Percentiles rank a stretch among this genome's conserved stretches.
Evolutionary conservation across 768 basidiomycete species (phyloP).

Genomic region (Mrakia blollopis): DNA sequence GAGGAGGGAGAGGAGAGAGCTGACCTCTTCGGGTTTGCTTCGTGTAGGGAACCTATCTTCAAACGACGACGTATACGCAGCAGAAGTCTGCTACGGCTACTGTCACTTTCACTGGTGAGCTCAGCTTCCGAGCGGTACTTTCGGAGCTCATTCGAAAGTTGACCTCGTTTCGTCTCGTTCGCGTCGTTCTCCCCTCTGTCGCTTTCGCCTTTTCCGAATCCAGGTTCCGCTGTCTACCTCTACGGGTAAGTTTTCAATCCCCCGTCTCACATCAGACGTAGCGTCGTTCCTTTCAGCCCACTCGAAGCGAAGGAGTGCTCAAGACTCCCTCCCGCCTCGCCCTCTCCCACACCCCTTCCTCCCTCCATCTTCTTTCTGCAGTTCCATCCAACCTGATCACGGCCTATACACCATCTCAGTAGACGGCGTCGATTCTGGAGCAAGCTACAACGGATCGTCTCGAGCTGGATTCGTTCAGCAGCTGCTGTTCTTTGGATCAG

Average conservation of each 20-base stretch:
- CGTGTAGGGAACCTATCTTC: slow-evolving; percentile 30
- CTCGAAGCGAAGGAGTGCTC: too few species aligned
- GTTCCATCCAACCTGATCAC: slow-evolving; percentile 31
- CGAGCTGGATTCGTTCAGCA: slow-evolving; percentile 24
- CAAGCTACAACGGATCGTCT: slow-evolving; percentile 17
- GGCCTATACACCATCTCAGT: slow-evolving; percentile 25
- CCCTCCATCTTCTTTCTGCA: too few species aligned
- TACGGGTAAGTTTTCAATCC: slow-evolving; percentile 8
- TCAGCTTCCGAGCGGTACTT: neutral
- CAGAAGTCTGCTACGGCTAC: slow-evolving; percentile 2
- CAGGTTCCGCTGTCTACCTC: slow-evolving; percentile 20
- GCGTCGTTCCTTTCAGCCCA: too few species aligned
- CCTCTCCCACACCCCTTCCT: too few species aligned
- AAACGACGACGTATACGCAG: slow-evolving; percentile 31
- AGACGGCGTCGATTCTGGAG: slow-evolving; percentile 8
- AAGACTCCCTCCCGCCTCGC: neutral
- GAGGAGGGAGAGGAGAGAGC: neutral
- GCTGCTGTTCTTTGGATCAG: slow-evolving; percentile 26
- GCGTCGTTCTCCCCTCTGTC: too few species aligned
- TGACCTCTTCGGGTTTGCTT: neutral
- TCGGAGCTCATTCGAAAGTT: neutral
- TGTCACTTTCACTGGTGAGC: slow-evolving; percentile 28
- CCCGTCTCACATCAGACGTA: too few species aligned
- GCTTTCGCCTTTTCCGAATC: too few species aligned
- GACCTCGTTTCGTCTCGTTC: neutral